Evolutionary conservation across 768 basidiomycete genomes (phyloP).

Genomic region (Mrakia hoshinonis): DNA sequence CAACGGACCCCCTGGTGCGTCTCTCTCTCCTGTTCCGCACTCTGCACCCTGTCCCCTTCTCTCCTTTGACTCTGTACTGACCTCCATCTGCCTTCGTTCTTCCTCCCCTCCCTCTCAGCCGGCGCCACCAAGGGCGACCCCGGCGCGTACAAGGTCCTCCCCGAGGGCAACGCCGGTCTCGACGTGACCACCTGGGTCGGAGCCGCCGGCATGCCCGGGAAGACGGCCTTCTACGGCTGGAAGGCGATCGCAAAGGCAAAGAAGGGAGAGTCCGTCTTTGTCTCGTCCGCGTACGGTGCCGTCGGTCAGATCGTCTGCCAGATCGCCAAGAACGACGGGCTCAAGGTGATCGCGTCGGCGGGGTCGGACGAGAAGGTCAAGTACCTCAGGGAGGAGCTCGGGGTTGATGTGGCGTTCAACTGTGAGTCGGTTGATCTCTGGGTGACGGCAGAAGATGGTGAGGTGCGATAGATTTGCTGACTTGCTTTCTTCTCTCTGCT

Average conservation of each 20-base stretch:
- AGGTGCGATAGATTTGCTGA: too few species aligned
- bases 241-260: constrained; percentile 38
- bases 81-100: background rate
- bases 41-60: background rate
- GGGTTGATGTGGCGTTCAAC: constrained; percentile 33
- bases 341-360: constrained; percentile 62
- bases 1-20: background rate
- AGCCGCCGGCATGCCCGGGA: constrained; percentile 47
- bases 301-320: constrained; percentile 56
- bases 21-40: background rate
- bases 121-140: constrained; percentile 26
- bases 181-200: constrained; percentile 42
- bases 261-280: constrained; percentile 50
- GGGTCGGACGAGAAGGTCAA: constrained; percentile 65
- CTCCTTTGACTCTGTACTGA: background rate
- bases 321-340: constrained; percentile 45
- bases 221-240: constrained; percentile 27
- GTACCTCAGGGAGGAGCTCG: constrained; percentile 30
- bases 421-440: constrained; percentile 16
- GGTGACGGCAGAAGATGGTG: too few species aligned
- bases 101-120: background rate
- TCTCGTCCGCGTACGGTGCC: constrained; percentile 47
- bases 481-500: background rate
- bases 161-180: constrained; percentile 44
- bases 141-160: constrained; percentile 45